These are phyloP conservation scores for Holtermanniella nyarrowii DNA, from an alignment of 768 basidiomycete species.

Conservation along the genomic window DNA sequence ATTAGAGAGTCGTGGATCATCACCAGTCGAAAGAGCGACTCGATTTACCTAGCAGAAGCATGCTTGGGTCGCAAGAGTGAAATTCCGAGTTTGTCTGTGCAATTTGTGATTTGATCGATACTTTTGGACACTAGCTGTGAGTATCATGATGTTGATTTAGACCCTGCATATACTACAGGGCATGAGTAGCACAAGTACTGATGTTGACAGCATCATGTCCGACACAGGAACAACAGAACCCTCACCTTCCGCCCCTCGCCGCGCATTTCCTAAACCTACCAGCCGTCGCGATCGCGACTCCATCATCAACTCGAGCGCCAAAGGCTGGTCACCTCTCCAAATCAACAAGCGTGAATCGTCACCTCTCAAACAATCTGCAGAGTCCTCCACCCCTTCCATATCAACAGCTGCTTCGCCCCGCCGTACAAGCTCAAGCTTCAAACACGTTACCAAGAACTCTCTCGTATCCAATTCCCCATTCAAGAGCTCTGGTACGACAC, in stretches of 20 bases:
- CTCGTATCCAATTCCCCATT: conserved; percentile 41
- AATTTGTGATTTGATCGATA: too few relatives aligned
- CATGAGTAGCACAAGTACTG: too few relatives aligned
- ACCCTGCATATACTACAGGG: too few relatives aligned
- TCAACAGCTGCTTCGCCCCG: conserved; percentile 16
- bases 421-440: conserved; percentile 39
- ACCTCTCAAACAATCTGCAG: conserved; percentile 19
- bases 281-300: conserved; percentile 24
- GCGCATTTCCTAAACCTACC: conserved; percentile 8
- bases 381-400: conserved; percentile 2
- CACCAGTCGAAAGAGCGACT: too few relatives aligned
- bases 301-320: conserved; percentile 38
- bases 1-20: too few relatives aligned
- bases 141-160: too few relatives aligned
- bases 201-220: conserved; percentile 1
- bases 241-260: conserved; percentile 12
- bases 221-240: conserved; percentile 1
- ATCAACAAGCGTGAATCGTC: conserved; percentile 36
- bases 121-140: too few relatives aligned
- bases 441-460: conserved; percentile 40
- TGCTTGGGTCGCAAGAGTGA: too few relatives aligned
- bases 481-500: conserved; percentile 28
- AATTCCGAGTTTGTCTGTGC: too few relatives aligned
- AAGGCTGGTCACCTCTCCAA: conserved; percentile 40
- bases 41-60: too few relatives aligned